Evolutionary conservation across 495 filamentous ascomycete species (phyloP).

Genomic region (Penicillium mononematosum): DNA sequence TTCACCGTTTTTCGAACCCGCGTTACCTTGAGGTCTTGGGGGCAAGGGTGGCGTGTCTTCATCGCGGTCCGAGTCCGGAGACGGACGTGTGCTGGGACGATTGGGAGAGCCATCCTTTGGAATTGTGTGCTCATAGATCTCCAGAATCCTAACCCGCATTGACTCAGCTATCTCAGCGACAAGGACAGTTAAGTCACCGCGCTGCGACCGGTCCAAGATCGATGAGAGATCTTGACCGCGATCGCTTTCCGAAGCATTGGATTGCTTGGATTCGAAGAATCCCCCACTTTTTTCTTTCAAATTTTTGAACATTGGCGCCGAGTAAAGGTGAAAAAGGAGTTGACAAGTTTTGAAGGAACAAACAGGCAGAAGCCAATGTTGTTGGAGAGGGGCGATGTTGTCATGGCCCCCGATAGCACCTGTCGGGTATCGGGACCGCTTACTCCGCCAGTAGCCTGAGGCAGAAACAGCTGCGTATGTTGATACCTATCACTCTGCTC

Average conservation of each 20-base stretch:
- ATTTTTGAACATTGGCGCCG: conserved; percentile 37
- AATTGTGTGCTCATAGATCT: conserved; percentile 41
- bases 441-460: conserved; percentile 3
- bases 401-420: conserved; percentile 4
- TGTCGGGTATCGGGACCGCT: conserved; percentile 2
- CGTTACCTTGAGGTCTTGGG: conserved; percentile 16
- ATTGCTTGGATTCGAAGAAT: conserved; percentile 33
- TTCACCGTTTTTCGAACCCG: not conserved
- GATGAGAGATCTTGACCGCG: conserved; percentile 48
- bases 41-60: conserved; percentile 20
- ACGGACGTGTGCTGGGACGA: conserved; percentile 3
- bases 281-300: conserved; percentile 41
- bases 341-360: not conserved
- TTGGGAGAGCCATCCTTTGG: conserved; percentile 10
- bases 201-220: conserved; percentile 49
- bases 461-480: not conserved
- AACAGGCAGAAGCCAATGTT: conserved; percentile 2
- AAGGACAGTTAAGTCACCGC: conserved; percentile 49
- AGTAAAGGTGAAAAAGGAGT: not conserved
- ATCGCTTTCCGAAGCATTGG: conserved; percentile 29
- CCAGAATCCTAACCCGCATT: conserved; percentile 44
- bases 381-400: conserved; percentile 11
- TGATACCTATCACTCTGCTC: not conserved
- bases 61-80: conserved; percentile 6
- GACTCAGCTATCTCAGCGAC: conserved; percentile 43